Evolutionary conservation across 2,329 filamentous ascomycete genomes (phyloP).

Genomic region (Truncatella angustata): DNA sequence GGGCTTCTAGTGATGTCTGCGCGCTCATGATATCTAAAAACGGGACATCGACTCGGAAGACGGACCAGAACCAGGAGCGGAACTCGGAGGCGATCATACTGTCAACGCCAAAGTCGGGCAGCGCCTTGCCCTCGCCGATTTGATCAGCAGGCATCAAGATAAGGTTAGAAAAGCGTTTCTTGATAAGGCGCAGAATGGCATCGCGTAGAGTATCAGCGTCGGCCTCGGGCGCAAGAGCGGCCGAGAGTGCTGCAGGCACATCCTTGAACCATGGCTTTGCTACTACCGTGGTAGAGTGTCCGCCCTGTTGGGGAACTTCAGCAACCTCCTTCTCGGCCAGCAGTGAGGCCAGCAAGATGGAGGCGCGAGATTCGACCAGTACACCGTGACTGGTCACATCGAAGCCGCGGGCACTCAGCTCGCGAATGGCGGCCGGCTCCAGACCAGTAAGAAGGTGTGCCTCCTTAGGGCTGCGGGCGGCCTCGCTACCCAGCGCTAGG

Average conservation of each 20-base stretch:
- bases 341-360: slow-evolving; percentile 4
- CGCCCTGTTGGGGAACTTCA: not conserved
- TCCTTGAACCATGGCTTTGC: not conserved
- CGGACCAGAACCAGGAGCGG: slow-evolving; percentile 30
- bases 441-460: slow-evolving; percentile 21
- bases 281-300: not conserved
- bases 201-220: slow-evolving; percentile 15
- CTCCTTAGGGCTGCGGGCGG: not conserved
- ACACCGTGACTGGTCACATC: not conserved
- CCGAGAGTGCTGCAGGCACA: not conserved
- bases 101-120: slow-evolving; percentile 28
- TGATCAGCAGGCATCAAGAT: slow-evolving; percentile 12
- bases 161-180: slow-evolving; percentile 15
- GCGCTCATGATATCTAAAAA: slow-evolving; percentile 22
- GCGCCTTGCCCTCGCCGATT: slow-evolving; percentile 12
- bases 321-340: slow-evolving; percentile 14
- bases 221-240: slow-evolving; percentile 14
- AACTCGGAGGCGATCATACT: slow-evolving; percentile 36
- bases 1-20: no score
- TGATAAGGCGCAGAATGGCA: slow-evolving; percentile 4
- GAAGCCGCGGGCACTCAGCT: not conserved
- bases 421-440: slow-evolving; percentile 12
- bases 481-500: slow-evolving; percentile 16
- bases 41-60: slow-evolving; percentile 30
- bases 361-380: slow-evolving; percentile 13